Conservation (phyloP, 306 rosid species). For the Luffa acutangula region DNA sequence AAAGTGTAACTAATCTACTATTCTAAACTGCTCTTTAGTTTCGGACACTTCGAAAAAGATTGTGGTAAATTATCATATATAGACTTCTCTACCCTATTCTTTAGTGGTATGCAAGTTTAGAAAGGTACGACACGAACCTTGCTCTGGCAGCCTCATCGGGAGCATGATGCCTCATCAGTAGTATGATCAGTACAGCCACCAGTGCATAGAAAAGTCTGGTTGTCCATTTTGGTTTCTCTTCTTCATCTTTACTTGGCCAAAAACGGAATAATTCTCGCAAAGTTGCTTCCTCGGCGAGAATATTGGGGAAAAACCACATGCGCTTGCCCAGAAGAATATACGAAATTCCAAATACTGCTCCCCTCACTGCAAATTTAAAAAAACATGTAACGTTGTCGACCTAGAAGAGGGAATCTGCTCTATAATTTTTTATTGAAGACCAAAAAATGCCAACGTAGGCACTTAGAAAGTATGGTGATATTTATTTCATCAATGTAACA, state of each 20-base stretch:
- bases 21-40: not conserved
- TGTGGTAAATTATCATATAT: not conserved
- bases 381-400: not conserved
- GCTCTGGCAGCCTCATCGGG: constrained; percentile 99
- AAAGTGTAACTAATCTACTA: not conserved
- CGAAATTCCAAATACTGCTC: constrained; percentile 51
- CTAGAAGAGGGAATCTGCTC: not conserved
- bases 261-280: constrained; percentile 86
- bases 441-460: not conserved
- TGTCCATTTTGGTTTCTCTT: constrained; percentile 93
- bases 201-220: constrained; percentile 78
- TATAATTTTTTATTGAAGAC: not conserved
- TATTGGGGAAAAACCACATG: constrained; percentile 91
- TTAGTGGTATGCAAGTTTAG: not conserved
- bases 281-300: constrained; percentile 96
- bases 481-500: not conserved
- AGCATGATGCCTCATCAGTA: constrained; percentile 89
- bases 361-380: constrained; percentile 62
- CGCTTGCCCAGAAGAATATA: constrained; percentile 73
- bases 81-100: not conserved
- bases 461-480: not conserved
- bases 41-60: not conserved
- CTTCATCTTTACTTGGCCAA: constrained; percentile 93
- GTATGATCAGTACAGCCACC: constrained; percentile 63
- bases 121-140: constrained; percentile 37